Conservation (phyloP, 495 filamentous ascomycete species). For the Chaetomium cochliodes region DNA sequence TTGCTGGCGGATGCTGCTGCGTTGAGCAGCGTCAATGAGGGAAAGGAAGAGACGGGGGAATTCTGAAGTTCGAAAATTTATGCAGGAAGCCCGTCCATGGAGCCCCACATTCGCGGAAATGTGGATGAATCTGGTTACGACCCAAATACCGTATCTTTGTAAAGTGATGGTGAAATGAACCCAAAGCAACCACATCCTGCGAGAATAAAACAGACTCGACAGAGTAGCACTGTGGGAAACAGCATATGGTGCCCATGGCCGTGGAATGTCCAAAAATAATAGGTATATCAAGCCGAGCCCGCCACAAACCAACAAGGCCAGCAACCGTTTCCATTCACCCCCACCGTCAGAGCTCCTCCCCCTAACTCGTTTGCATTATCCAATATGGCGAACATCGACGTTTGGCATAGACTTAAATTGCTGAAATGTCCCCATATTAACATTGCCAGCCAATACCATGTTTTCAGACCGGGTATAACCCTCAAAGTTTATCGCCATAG, state of each 20-base stretch:
- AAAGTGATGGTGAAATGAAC: neutral
- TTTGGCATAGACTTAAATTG: too few species aligned
- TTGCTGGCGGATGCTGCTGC: conserved; percentile 27
- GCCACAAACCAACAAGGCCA: too few species aligned
- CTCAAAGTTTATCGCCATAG: neutral
- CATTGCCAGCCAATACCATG: neutral
- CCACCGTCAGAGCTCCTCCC: too few species aligned
- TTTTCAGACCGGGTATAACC: neutral
- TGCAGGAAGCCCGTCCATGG: conserved; percentile 14
- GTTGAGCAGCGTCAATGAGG: conserved; percentile 23
- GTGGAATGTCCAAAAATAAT: too few species aligned
- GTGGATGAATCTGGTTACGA: neutral
- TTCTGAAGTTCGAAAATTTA: conserved; percentile 23
- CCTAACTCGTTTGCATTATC: too few species aligned
- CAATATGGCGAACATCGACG: too few species aligned
- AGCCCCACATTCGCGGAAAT: neutral
- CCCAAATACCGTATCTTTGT: neutral
- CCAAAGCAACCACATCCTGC: neutral
- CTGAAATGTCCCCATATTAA: too few species aligned
- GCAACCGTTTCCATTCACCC: too few species aligned
- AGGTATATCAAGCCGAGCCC: too few species aligned
- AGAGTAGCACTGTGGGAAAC: too few species aligned
- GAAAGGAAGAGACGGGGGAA: conserved; percentile 12
- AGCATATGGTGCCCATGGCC: too few species aligned
- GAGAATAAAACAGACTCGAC: too few species aligned